Evolutionary conservation across 1,139 yeast species (phyloP), one percentile per base, ranked within the genome.

Genomic region (Kluyveromyces sp.): DNA sequence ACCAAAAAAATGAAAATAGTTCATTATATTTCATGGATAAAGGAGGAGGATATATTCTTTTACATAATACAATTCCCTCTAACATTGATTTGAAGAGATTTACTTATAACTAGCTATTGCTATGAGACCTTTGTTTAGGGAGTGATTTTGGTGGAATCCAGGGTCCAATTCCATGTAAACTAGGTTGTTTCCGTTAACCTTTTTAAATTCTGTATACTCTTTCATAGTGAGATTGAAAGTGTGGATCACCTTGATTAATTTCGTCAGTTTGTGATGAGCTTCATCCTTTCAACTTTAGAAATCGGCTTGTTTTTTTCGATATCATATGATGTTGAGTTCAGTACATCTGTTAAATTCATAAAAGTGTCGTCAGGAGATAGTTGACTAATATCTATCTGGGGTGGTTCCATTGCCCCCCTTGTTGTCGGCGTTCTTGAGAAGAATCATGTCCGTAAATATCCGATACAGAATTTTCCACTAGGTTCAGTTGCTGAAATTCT

Each of bases 91-190:
- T 21, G 28, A 38, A 34, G 29, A 3, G 15, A 5, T 31, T 7
- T 34, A 27, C 15, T 28, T 39, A 37, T 37, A 37, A 34, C 29
- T 39, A 7, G 37, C 25, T 34, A 36, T 29, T 15, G 36, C 21
- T 8, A 33, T 28, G 36, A 47, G 25, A 43, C 34, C 38, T 29
- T 29, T 34, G 31, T 45, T 42, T 27, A 34, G 7, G 37, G 44
- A 46, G 25, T 46, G 38, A 31, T 35, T 33, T 15, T 42, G 44
- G 28, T 39, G 35, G 34, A 34, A 28, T 7, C 38, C 41, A n/a
- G 58, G 41, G 36, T 61, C 64, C 31, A 54, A 54, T 31, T 62
- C 66, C 44, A 62, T 50, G 39, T 53, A 53, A 25, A 59, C 42
- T 3, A 46, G 29, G 7, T 54, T 52, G 28, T 36, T 27, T 30